These are phyloP conservation scores for Suaeda aralocaspica DNA, from an alignment of 148 eudicot species.

Conservation along the genomic window DNA sequence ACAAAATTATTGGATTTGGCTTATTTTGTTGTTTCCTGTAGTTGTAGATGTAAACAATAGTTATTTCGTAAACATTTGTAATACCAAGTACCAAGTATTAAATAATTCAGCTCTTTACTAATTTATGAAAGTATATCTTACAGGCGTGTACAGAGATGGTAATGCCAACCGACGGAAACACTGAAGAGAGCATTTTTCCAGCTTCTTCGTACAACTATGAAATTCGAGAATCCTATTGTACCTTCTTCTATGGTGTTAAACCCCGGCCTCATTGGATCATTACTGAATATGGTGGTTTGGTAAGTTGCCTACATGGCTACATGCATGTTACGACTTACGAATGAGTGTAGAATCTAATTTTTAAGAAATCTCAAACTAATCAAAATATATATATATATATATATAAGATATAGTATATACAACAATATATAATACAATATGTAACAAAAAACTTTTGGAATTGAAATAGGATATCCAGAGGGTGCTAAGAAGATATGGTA, in stretches of 20 bases:
- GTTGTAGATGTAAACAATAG: too few relatives aligned
- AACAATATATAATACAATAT: too few relatives aligned
- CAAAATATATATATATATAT: too few relatives aligned
- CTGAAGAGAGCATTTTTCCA: constrained; percentile 66
- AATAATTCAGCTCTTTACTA: too few relatives aligned
- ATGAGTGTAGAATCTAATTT: too few relatives aligned
- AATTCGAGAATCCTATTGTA: constrained; percentile 28
- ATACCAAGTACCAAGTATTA: too few relatives aligned
- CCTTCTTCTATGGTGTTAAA: constrained; percentile 25
- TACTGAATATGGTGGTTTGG: constrained; percentile 73
- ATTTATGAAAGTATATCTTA: neutral
- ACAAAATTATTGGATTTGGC: too few relatives aligned
- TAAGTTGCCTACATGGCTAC: constrained; percentile 21
- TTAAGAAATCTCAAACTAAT: too few relatives aligned
- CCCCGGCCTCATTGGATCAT: constrained; percentile 83
- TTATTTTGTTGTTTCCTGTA: too few relatives aligned
- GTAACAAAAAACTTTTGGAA: neutral
- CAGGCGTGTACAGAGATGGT: constrained; percentile 93
- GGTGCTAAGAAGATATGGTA: constrained; percentile 42
- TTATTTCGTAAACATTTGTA: too few relatives aligned
- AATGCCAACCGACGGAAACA: constrained; percentile 55
- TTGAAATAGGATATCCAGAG: constrained; percentile 45
- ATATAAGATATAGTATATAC: too few relatives aligned
- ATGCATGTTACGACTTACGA: neutral
- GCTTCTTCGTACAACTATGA: constrained; percentile 35